Conservation (phyloP, 2,329 filamentous ascomycete genomes). For the Nothomitra cinnamomea region DNA sequence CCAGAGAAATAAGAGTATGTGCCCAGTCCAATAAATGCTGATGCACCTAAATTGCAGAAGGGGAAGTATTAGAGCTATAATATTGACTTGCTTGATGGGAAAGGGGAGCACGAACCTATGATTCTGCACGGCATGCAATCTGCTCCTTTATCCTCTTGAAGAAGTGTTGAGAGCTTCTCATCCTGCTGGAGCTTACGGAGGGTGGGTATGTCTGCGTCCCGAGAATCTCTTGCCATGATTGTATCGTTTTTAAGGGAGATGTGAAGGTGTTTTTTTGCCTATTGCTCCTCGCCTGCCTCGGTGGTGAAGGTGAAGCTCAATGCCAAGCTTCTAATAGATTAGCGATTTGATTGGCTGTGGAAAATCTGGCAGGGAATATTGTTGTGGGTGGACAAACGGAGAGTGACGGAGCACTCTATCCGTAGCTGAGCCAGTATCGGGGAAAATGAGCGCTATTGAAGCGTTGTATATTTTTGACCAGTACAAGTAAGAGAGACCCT, state of each 20-base stretch:
- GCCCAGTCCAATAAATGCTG: slow-evolving; percentile 58
- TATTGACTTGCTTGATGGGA: neutral
- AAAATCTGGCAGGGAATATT: neutral
- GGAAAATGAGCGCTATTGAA: slow-evolving; percentile 70
- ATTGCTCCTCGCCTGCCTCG: neutral
- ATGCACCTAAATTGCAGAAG: slow-evolving; percentile 38
- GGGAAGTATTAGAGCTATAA: neutral
- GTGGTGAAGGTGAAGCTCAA: neutral
- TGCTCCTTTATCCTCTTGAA: slow-evolving; percentile 14
- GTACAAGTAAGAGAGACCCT: slow-evolving; percentile 48
- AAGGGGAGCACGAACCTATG: slow-evolving; percentile 38
- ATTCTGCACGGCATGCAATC: slow-evolving; percentile 41
- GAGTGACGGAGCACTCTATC: too few species aligned
- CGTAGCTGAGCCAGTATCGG: neutral
- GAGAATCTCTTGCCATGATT: slow-evolving; percentile 3
- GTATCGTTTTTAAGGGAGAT: neutral
- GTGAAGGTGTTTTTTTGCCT: neutral
- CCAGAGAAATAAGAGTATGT: slow-evolving; percentile 65
- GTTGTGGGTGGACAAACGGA: too few species aligned
- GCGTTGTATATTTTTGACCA: slow-evolving; percentile 96
- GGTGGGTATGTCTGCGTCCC: neutral
- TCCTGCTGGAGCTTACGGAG: slow-evolving; percentile 10
- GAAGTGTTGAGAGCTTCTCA: slow-evolving; percentile 12
- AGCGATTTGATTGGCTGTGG: neutral
- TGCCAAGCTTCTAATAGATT: neutral